Percentiles rank a stretch among this genome's conserved stretches.
Evolutionary conservation across 371 early-diverging fungal species (phyloP).

Genomic region (Coemansia sp.): DNA sequence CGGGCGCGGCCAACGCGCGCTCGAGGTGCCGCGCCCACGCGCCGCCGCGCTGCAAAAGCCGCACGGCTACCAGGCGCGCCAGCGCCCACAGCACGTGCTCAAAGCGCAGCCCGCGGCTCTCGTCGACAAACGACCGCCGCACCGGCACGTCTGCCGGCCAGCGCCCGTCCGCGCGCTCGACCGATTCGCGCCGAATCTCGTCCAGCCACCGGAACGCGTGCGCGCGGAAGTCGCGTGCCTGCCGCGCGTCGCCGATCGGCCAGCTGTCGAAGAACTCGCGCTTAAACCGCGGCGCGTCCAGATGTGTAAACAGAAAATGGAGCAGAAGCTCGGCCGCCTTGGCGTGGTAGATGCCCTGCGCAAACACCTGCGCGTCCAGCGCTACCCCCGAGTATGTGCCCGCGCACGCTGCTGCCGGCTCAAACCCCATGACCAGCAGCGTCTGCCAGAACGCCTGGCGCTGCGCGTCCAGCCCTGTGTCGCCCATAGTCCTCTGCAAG

Average conservation of each 20-base stretch:
- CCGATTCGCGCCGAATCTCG: constrained; percentile 31
- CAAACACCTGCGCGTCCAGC: constrained; percentile 43
- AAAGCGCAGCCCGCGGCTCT: constrained; percentile 44
- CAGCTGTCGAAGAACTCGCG: constrained; percentile 47
- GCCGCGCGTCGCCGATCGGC: constrained; percentile 50
- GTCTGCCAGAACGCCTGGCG: constrained; percentile 42
- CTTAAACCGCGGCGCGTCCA: constrained; percentile 29
- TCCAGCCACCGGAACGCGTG: constrained; percentile 50
- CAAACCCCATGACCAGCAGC: constrained; percentile 47
- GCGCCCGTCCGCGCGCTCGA: constrained; percentile 10
- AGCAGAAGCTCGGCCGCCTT: constrained; percentile 49
- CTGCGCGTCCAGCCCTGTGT: constrained; percentile 10
- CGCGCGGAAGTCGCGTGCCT: constrained; percentile 50
- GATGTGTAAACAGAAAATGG: constrained; percentile 39
- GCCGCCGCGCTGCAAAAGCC: constrained; percentile 20
- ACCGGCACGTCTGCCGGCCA: constrained; percentile 48
- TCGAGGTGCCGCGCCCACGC: constrained; percentile 10
- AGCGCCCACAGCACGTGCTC: constrained; percentile 48
- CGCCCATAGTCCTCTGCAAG: too few relatives aligned
- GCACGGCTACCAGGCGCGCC: constrained; percentile 7
- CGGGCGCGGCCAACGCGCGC: constrained; percentile 1
- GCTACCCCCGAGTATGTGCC: constrained; percentile 46
- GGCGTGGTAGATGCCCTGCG: constrained; percentile 43
- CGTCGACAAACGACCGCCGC: constrained; percentile 50
- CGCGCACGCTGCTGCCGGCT: constrained; percentile 14